Base-by-base conservation (phyloP, 1,284 basidiomycete genomes). In the Xanthoconium separans region DNA sequence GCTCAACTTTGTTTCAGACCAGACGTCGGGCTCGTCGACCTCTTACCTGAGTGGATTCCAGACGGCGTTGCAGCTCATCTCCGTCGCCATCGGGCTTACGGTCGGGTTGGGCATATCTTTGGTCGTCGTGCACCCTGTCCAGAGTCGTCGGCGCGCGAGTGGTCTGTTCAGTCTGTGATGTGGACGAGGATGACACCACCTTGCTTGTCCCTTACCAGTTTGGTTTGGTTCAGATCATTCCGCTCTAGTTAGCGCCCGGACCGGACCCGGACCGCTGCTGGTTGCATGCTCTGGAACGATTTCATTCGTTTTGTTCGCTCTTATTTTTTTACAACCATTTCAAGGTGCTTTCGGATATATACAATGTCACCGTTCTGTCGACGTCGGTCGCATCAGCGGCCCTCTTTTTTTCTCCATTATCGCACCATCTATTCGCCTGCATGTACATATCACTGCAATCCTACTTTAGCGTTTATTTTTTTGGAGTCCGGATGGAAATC, bases 101-200 rank as follows among this genome's bases (percentile, higher is more conserved):
- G 89, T 94, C 57, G 91, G 91, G 9, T 74, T 93, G 7, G 80
- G 83, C 0, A 76, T 86, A 50, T 78, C 83, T 6, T 69, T 85
- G 27, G 80, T 81, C 2, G 60, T 84, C 36, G 79, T 83, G 1
- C 79, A 84, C 65, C 84, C 83, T 2, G 75, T 85, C 45, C 82
- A 78, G 61, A 81, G 80, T 53, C 73, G 79, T 31, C 75, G 77
- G 51, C 71, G 83, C 7, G 80, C 81, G 42, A 80, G 77, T 12
- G 85, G 84, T 2, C 70, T 87, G 51, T 68, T 68, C 36, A 71
- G 66, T 30, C 48, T 68, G 54, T 68, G 56, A 65, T 22, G 22
- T 22, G 22, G 22, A 22, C 22, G 22, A 22, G 22, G 22, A 22
- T 4, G 22, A 22, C 22, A 22, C 22, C n/a, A n/a, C n/a, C n/a